Conservation (phyloP, 2,329 filamentous ascomycete species). For the Fusarium redolens region DNA sequence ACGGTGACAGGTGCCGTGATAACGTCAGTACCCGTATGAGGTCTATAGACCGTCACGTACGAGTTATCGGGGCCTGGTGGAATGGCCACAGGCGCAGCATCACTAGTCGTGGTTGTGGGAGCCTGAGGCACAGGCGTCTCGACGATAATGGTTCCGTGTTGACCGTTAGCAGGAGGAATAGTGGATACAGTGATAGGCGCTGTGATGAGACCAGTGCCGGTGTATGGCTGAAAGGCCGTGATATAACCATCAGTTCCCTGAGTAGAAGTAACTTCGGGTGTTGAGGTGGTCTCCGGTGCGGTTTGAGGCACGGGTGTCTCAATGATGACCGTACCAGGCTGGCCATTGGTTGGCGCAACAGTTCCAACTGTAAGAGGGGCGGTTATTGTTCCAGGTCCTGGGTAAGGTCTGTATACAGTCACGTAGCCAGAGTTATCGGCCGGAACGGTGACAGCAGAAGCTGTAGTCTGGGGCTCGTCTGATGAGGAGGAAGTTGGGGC, state of each 20-base stretch:
- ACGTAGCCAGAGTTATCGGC: conserved; percentile 14
- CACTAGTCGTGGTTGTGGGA: background rate
- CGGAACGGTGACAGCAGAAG: conserved; percentile 19
- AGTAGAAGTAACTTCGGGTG: background rate
- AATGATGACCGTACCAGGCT: conserved; percentile 31
- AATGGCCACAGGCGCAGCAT: conserved; percentile 11
- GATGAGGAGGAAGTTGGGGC: background rate
- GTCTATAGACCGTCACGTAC: conserved; percentile 30
- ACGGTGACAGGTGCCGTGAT: conserved; percentile 26
- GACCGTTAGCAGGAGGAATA: conserved; percentile 12
- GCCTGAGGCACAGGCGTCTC: conserved; percentile 11
- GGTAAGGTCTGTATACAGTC: conserved; percentile 28
- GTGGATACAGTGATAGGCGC: conserved; percentile 20
- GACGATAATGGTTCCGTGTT: conserved; percentile 25
- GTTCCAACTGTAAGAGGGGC: conserved; percentile 23
- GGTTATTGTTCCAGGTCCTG: conserved; percentile 29
- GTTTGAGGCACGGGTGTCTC: conserved; percentile 24
- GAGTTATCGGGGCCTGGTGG: conserved; percentile 17
- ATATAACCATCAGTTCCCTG: conserved; percentile 24
- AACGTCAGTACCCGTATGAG: conserved; percentile 12
- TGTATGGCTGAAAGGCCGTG: conserved; percentile 22
- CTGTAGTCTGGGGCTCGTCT: background rate
- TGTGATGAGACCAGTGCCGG: conserved; percentile 13
- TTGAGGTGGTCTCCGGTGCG: background rate
- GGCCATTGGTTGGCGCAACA: conserved; percentile 7